These are phyloP conservation scores for Bolboschoenoplectus hybrid DNA, from an alignment of 202 grass and related monocot genomes.

Conservation along the genomic window DNA sequence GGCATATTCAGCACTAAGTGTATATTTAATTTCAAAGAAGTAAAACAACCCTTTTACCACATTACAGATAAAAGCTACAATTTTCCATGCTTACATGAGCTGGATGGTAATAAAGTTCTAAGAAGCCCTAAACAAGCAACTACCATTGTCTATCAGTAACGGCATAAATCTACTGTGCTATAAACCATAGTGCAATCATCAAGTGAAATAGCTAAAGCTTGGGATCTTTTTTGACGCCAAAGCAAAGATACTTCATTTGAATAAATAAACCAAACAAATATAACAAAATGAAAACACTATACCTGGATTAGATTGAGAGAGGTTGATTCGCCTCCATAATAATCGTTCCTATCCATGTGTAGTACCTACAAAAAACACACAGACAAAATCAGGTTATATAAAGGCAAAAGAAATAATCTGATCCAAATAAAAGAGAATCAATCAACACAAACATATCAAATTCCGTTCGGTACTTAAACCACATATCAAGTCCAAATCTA, in stretches of 20 bases:
- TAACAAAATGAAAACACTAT: not conserved
- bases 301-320: constrained; percentile 75
- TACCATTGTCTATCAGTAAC: not conserved
- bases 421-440: not conserved
- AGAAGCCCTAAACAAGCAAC: not conserved
- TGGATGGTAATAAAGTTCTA: not conserved
- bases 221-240: not conserved
- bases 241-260: not conserved
- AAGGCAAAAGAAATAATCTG: not conserved
- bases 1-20: not conserved
- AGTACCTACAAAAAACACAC: constrained; percentile 49
- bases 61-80: not conserved
- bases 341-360: constrained; percentile 86
- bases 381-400: not conserved
- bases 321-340: constrained; percentile 74
- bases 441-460: constrained; percentile 19
- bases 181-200: not conserved
- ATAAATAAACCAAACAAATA: not conserved
- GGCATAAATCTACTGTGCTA: not conserved
- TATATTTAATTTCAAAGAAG: not conserved
- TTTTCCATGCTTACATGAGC: not conserved
- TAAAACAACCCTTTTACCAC: not conserved
- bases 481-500: not conserved
- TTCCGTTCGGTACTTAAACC: not conserved
- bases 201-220: not conserved